Percentiles rank a stretch among this genome's conserved stretches.
These are phyloP conservation scores for Arctium lappa DNA, from an alignment of 129 eudicot genomes.

Conservation along the genomic window DNA sequence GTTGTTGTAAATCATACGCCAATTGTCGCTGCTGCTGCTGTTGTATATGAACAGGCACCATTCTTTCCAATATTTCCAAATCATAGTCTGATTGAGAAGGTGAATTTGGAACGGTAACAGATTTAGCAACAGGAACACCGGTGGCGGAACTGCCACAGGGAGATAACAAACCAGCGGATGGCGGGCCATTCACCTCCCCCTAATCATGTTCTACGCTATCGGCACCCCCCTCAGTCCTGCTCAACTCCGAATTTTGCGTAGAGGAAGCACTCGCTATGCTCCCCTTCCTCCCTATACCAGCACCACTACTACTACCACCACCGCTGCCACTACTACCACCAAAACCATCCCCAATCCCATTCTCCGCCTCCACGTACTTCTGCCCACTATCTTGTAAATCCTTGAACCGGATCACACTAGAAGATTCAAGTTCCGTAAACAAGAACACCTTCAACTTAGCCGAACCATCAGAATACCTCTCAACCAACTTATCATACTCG, in stretches of 20 bases:
- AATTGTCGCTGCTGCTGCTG: slow-evolving; percentile 33
- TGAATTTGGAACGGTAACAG: slow-evolving; percentile 32
- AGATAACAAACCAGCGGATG: slow-evolving; percentile 38
- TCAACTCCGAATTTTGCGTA: slow-evolving; percentile 61
- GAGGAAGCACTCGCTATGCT: slow-evolving; percentile 70
- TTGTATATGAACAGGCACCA: slow-evolving; percentile 38
- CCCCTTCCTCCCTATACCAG: slow-evolving; percentile 48
- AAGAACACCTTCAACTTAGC: slow-evolving; percentile 75
- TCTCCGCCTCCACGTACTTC: slow-evolving; percentile 77
- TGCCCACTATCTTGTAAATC: slow-evolving; percentile 74
- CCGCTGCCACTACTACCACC: slow-evolving; percentile 35
- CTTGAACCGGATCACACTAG: slow-evolving; percentile 42
- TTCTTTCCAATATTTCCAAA: slow-evolving; percentile 45
- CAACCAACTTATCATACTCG: slow-evolving; percentile 73
- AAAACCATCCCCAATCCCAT: slow-evolving; percentile 51
- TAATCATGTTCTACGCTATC: slow-evolving; percentile 48
- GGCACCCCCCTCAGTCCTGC: slow-evolving; percentile 54
- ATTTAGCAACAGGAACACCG: slow-evolving; percentile 30
- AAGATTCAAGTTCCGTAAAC: slow-evolving; percentile 62
- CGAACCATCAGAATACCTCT: slow-evolving; percentile 68
- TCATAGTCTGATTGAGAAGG: slow-evolving; percentile 45
- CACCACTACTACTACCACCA: slow-evolving; percentile 30
- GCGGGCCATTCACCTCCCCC: slow-evolving; percentile 46
- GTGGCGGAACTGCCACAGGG: slow-evolving; percentile 35
- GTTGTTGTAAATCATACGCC: slow-evolving; percentile 44